Base-by-base conservation (phyloP, 164 flowering plant genomes). In the Macadamia tetraphylla region DNA sequence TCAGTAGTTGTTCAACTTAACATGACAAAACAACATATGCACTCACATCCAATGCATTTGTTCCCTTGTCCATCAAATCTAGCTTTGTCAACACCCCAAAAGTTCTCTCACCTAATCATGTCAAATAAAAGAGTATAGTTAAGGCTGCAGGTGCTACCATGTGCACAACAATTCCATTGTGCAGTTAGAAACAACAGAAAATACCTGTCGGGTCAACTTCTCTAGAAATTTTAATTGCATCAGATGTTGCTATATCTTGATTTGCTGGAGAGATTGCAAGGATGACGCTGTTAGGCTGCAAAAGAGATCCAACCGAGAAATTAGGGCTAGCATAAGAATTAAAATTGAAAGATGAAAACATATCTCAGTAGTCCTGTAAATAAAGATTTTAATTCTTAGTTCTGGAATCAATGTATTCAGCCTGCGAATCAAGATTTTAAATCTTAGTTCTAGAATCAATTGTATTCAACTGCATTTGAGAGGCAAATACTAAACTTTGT, bases 191-290 rank as follows among this genome's bases (percentile, higher is more conserved):
- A 53, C 67, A 67, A 48, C 5, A 59, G 14, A 58, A 10, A 14
- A 29, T 79, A 91, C 97, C 97, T 73, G 89, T 1, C 17, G 97
- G 94, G 74, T 91, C 97, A 66, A 91, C 97, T 78, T 91, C 97
- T 75, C 88, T 87, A 12, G 92, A 89, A 58, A 91, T 87, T 71
- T 89, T 91, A 44, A 91, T 91, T 53, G 97, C 96, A 79, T 91
- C 97, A 31, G 97, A 91, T 59, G 97, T 91, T 59, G 97, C 96
- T 76, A 91, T 89, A 80, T 91, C 97, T 82, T 91, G 97, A 80
- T 91, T 91, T 17, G 97, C 96, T 55, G 96, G 97, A 72, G 97
- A 82, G 70, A 92, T 89, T 70, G 97, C 97, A 72, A 92, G 73
- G 58, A 92, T 89, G 60, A 92, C 83, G 83, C 84, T 82, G 84